A percentile compares a stretch with the other conserved stretches of the same genome.
Conservation (phyloP, 2,329 filamentous ascomycete species). For the Aspergillus ustus region DNA sequence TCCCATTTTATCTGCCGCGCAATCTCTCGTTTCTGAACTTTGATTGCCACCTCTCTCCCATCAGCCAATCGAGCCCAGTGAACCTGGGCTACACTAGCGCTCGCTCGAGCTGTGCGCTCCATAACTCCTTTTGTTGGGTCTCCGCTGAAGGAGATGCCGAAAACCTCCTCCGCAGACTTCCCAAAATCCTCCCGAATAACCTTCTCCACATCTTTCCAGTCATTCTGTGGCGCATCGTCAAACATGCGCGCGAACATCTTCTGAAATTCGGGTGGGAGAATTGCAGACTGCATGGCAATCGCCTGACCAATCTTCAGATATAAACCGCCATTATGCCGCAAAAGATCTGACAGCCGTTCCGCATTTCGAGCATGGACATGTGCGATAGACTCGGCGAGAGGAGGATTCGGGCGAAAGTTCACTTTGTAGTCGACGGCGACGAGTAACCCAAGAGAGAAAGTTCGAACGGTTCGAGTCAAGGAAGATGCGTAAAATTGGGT, state of each 20-base stretch:
- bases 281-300: constrained; percentile 95
- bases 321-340: constrained; percentile 85
- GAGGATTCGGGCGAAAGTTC: constrained; percentile 84
- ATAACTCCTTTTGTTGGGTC: constrained; percentile 67
- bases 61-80: constrained; percentile 89
- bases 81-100: constrained; percentile 93
- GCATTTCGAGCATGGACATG: constrained; percentile 85
- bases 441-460: constrained; percentile 77
- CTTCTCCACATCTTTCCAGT: constrained; percentile 81
- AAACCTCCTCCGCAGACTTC: constrained; percentile 83
- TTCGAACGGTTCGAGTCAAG: constrained; percentile 76
- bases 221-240: constrained; percentile 93
- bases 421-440: constrained; percentile 94
- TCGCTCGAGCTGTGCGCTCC: constrained; percentile 72
- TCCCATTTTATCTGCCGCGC: constrained; percentile 90
- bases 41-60: constrained; percentile 90
- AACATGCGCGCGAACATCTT: constrained; percentile 97
- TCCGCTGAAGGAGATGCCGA: constrained; percentile 81
- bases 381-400: constrained; percentile 71
- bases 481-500: constrained; percentile 77
- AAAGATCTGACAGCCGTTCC: constrained; percentile 77
- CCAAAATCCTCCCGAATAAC: constrained; percentile 90
- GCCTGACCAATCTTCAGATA: constrained; percentile 99
- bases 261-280: constrained; percentile 92
- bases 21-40: constrained; percentile 96